Base-by-base conservation (phyloP, 2,329 filamentous ascomycete genomes). In the Penicillium polonicum region DNA sequence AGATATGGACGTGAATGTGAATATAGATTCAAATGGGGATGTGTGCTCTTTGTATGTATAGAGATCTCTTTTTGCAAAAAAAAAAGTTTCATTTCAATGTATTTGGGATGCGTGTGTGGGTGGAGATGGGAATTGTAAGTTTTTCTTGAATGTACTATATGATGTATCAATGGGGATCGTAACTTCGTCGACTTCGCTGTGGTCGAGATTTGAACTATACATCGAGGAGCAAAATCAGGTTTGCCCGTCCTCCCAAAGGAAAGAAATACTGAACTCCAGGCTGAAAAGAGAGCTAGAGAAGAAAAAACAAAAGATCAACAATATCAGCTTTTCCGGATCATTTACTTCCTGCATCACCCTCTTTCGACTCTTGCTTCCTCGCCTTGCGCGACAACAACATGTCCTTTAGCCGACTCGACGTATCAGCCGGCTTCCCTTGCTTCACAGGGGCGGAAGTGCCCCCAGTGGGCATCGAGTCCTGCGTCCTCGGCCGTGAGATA, bases 321-420 rank as follows among this genome's bases (percentile, higher is more conserved):
- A 19, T 23, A 27, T 29, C 9, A 31, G n/a, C 13, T 31, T 41
- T 8, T 23, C 43, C 21, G 31, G 36, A 15, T 44, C 33, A 55
- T 39, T 52, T 58, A 21, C 39, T 50, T 27, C 55, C 45, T 6
- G 46, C 48, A 33, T 57, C 49, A 12, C 55, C 55, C 21, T 58
- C 52, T 4, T 35, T 46, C 29, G 55, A 23, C 23, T 45, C 43
- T 55, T 59, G 58, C 48, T 65, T 66, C 44, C 62, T 67, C 15
- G n/a, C 25, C n/a, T 46, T 55, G 21, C 60, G 58, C 27, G 60
- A 52, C 33, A 62, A 62, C 1, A 67, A 43, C 36, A 66, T 64
- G 27, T 63, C 64, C 36, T 63, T 65, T 1, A 67, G 31, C 13
- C 63, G 60, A 35, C 44, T 60, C 3, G 52, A 53, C 0, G 57